Evolutionary conservation across 108 stramenopile genomes (phyloP).

Genomic region (Aureococcus anophagefferens): DNA sequence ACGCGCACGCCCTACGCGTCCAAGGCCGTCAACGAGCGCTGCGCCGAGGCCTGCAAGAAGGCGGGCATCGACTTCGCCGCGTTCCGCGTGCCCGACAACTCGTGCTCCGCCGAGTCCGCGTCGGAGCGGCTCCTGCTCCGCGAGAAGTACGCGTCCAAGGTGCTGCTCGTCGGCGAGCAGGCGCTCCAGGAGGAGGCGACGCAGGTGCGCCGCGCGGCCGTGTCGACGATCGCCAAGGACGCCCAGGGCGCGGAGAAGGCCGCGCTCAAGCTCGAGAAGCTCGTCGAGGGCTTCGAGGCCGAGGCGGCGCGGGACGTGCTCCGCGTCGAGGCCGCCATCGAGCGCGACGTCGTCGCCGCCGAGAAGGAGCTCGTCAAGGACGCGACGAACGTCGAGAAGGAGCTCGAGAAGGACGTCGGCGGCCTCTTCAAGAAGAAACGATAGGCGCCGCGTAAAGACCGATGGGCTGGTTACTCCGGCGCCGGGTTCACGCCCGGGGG

Average conservation of each 20-base stretch:
- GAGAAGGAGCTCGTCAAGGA: no score
- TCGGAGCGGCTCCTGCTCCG: slow-evolving; percentile 8
- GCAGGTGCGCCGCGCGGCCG: slow-evolving; percentile 65
- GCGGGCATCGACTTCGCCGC: slow-evolving; percentile 18
- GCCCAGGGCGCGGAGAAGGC: slow-evolving; percentile 12
- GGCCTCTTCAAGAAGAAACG: no score
- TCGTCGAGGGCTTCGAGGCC: slow-evolving; percentile 65
- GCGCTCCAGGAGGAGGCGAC: slow-evolving; percentile 60
- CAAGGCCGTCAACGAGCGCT: slow-evolving; percentile 11
- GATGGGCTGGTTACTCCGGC: no score
- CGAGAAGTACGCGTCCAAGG: slow-evolving; percentile 24
- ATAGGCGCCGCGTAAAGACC: no score
- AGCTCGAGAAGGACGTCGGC: no score
- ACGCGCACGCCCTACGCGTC: slow-evolving; percentile 53
- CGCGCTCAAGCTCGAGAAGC: slow-evolving; percentile 36
- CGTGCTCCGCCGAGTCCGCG: slow-evolving; percentile 18
- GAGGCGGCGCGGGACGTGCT: slow-evolving; percentile 43
- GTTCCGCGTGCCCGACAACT: slow-evolving; percentile 26
- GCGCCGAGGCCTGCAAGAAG: slow-evolving; percentile 22
- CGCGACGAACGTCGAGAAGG: no score
- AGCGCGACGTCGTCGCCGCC: no score
- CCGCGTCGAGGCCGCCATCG: slow-evolving; percentile 21
- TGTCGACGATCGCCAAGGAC: slow-evolving; percentile 15
- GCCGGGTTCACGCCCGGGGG: no score
- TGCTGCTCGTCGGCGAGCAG: slow-evolving; percentile 23